A percentile compares a stretch with the other conserved stretches of the same genome.
These are phyloP conservation scores for Pichia sp. DNA, from an alignment of 1,139 yeast genomes.

Conservation along the genomic window DNA sequence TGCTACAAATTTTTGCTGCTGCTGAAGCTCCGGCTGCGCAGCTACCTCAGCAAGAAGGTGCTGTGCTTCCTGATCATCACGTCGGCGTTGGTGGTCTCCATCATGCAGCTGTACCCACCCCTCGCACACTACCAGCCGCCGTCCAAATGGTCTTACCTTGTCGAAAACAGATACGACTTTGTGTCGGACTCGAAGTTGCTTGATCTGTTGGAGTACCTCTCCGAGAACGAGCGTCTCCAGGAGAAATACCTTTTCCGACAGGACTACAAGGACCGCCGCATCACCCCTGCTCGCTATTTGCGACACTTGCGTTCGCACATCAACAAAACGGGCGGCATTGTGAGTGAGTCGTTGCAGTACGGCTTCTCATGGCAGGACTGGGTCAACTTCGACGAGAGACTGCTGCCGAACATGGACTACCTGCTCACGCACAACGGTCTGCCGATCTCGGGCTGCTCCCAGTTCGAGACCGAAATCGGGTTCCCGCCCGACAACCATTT, in stretches of 20 bases:
- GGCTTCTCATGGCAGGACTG: constrained; percentile 30
- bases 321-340: not conserved
- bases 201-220: not conserved
- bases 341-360: constrained; percentile 12
- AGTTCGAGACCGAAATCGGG: constrained; percentile 20
- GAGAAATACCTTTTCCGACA: not conserved
- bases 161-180: not conserved
- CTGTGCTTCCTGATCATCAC: not conserved
- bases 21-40: not conserved
- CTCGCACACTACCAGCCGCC: not conserved
- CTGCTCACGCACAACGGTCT: constrained; percentile 10
- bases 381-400: constrained; percentile 27
- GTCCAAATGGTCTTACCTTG: constrained; percentile 1
- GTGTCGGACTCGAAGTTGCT: not conserved
- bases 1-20: not conserved
- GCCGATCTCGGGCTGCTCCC: constrained; percentile 18
- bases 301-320: not conserved
- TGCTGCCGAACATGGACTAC: constrained; percentile 23
- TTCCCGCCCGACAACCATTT: constrained; percentile 4
- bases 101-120: not conserved
- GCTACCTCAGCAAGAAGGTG: not conserved
- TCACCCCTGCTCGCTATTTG: constrained; percentile 10
- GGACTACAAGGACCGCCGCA: not conserved
- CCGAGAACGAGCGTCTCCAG: not conserved
- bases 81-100: not conserved